Evolutionary conservation across 768 basidiomycete species (phyloP).

Genomic region (Boletus patriciae): DNA sequence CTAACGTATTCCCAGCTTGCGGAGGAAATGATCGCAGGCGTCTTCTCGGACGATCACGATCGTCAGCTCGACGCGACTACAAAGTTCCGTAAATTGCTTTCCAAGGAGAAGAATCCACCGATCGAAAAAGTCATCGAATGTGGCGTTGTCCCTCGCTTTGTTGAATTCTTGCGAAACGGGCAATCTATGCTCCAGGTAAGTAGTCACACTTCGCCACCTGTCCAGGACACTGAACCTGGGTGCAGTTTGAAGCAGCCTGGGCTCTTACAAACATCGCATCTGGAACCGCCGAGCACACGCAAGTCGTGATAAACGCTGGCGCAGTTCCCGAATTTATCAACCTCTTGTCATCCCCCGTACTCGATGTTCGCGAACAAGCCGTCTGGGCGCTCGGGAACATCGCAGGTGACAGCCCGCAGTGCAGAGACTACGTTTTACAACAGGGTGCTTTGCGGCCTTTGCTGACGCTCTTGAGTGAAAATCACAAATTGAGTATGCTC

Average conservation of each 20-base stretch:
- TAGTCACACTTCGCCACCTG: constrained; percentile 8
- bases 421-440: constrained; percentile 94
- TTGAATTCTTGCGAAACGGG: constrained; percentile 83
- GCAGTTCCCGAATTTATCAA: constrained; percentile 98
- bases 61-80: constrained; percentile 96
- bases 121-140: constrained; percentile 98
- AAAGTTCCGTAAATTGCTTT: constrained; percentile 96
- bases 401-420: constrained; percentile 96
- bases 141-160: constrained; percentile 95
- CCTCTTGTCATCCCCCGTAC: constrained; percentile 87
- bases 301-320: constrained; percentile 92
- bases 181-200: constrained; percentile 83
- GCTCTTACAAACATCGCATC: constrained; percentile 97
- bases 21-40: constrained; percentile 89
- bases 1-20: constrained; percentile 53
- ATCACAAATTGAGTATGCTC: constrained; percentile 99
- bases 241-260: constrained; percentile 95
- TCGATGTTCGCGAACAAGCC: constrained; percentile 98
- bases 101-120: constrained; percentile 99
- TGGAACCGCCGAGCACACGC: constrained; percentile 97
- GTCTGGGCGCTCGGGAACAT: constrained; percentile 99
- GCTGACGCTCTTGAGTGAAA: constrained; percentile 84
- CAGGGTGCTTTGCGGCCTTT: constrained; percentile 93
- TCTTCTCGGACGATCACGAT: constrained; percentile 89
- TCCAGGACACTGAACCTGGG: constrained; percentile 9